A percentile compares a stretch with the other conserved stretches of the same genome.
These are phyloP conservation scores for Lachnellula occidentalis DNA, from an alignment of 2,329 filamentous ascomycete genomes.

Conservation along the genomic window DNA sequence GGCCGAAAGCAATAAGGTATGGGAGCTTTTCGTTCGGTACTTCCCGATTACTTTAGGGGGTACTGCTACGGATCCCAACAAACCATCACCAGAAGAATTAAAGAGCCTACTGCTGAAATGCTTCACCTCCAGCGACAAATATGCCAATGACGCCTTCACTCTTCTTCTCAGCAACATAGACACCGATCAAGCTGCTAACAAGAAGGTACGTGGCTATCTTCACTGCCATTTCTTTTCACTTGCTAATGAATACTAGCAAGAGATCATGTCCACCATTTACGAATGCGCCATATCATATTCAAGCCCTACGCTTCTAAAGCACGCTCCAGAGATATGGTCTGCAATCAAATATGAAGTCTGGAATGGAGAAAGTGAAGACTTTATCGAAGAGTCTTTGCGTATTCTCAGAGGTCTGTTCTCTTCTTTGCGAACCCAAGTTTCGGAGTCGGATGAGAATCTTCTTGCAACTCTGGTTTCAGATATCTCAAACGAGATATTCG, in stretches of 20 bases:
- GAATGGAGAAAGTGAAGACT: constrained; percentile 29
- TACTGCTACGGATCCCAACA: constrained; percentile 7
- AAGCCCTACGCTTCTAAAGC: constrained; percentile 11
- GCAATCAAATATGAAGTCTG: constrained; percentile 31
- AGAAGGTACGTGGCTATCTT: constrained; percentile 23
- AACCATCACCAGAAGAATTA: constrained; percentile 19
- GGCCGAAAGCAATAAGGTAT: constrained; percentile 16
- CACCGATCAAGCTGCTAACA: constrained; percentile 23
- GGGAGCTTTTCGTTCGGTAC: constrained; percentile 26
- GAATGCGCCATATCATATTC: constrained; percentile 20
- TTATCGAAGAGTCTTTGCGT: constrained; percentile 22
- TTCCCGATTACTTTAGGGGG: constrained; percentile 27
- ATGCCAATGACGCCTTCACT: constrained; percentile 22
- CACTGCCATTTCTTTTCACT: neutral
- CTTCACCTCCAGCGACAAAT: constrained; percentile 23
- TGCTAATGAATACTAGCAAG: constrained; percentile 22
- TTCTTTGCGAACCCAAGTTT: constrained; percentile 1
- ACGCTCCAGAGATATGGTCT: constrained; percentile 27
- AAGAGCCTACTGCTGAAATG: constrained; percentile 22
- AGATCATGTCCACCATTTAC: constrained; percentile 22
- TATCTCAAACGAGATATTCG: neutral
- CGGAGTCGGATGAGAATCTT: constrained; percentile 5
- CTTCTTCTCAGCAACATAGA: constrained; percentile 24
- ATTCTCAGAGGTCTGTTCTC: constrained; percentile 20
- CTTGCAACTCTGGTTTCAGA: neutral